phyloP scores from a whole-genome alignment of 306 rosid genomes.

The Dicorynia guianensis region DNA sequence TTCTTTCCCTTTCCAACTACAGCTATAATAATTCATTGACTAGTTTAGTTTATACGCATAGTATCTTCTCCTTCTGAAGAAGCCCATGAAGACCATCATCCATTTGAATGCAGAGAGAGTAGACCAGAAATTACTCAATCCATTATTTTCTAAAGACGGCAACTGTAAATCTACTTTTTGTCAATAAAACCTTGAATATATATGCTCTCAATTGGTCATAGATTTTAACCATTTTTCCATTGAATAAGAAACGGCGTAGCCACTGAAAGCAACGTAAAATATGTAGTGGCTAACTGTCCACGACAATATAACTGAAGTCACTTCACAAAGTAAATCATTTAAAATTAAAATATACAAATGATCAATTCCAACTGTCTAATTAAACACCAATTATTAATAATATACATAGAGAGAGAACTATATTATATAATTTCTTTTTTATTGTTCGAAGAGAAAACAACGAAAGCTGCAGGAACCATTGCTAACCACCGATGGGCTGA shows the following conservation, averaged over 20 bases:
- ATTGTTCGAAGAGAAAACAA: neutral
- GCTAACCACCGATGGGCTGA: neutral
- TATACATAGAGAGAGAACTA: too few relatives aligned
- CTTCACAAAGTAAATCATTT: neutral
- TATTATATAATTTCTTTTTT: too few relatives aligned
- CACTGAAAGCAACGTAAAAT: too few relatives aligned
- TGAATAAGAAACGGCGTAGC: too few relatives aligned
- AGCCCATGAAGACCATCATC: too few relatives aligned
- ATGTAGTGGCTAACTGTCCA: neutral
- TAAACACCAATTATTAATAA: neutral
- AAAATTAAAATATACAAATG: neutral
- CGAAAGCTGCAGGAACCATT: constrained; percentile 28
- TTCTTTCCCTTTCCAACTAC: too few relatives aligned
- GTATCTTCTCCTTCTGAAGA: too few relatives aligned
- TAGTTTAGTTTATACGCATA: too few relatives aligned
- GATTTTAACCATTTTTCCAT: constrained; percentile 26
- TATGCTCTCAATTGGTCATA: neutral
- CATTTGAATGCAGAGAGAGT: too few relatives aligned
- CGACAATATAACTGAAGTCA: neutral
- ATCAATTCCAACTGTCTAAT: neutral
- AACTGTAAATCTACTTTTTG: constrained; percentile 19
- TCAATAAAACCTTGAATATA: constrained; percentile 18
- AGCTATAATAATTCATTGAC: too few relatives aligned
- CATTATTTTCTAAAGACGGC: constrained; percentile 21
- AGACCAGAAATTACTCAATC: neutral